A percentile compares a stretch with the other conserved stretches of the same genome.
Conservation (phyloP, 768 basidiomycete genomes). For the Lentinula boryana region DNA sequence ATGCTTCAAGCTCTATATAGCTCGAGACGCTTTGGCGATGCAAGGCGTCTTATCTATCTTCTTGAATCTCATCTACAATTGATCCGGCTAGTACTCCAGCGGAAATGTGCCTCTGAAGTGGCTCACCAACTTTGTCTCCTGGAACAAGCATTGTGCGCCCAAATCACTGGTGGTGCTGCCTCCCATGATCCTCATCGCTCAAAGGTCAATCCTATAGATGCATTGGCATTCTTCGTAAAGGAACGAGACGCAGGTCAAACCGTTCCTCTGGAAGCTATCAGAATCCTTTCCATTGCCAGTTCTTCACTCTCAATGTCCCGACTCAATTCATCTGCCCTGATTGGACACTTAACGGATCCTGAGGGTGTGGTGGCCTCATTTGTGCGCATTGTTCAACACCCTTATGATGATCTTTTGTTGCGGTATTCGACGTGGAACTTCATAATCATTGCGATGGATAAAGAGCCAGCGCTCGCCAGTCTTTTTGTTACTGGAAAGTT, state of each 20-base stretch:
- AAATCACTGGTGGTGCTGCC: conserved; percentile 43
- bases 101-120: conserved; percentile 46
- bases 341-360: conserved; percentile 73
- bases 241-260: conserved; percentile 53
- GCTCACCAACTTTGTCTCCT: conserved; percentile 54
- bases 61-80: conserved; percentile 64
- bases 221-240: conserved; percentile 62
- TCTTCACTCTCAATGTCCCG: conserved; percentile 55
- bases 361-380: conserved; percentile 63
- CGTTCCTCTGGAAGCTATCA: conserved; percentile 63
- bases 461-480: conserved; percentile 79
- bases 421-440: conserved; percentile 82
- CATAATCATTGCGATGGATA: conserved; percentile 73
- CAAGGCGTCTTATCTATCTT: conserved; percentile 58
- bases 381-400: conserved; percentile 70
- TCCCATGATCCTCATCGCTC: conserved; percentile 38
- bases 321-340: conserved; percentile 64
- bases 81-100: conserved; percentile 53
- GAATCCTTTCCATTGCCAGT: conserved; percentile 62
- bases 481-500: conserved; percentile 76
- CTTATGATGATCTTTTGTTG: conserved; percentile 69
- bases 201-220: conserved; percentile 68
- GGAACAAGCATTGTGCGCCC: conserved; percentile 71
- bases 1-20: conserved; percentile 55
- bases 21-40: conserved; percentile 65